Base-by-base conservation (phyloP, 2,329 filamentous ascomycete genomes). In the Cryphonectria carpinicola region DNA sequence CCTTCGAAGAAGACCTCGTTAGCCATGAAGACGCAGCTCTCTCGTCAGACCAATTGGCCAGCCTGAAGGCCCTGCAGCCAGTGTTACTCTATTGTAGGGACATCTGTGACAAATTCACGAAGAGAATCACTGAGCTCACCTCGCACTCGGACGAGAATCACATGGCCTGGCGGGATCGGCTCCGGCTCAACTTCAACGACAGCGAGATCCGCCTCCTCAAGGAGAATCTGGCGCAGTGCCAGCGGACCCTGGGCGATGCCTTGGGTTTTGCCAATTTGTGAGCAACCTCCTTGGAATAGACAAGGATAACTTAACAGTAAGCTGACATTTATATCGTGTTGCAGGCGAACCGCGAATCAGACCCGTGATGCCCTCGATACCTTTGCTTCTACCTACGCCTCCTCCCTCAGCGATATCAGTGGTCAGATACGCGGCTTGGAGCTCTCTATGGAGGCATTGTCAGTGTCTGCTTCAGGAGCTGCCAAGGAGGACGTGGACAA, bases 181-280 rank as follows among this genome's bases (percentile, higher is more conserved):
- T 69, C 22, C 62, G 67, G 6, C 32, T 69, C 25, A 35, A 69
- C 41, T 69, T 69, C 62, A 46, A 69, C 39, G 62, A 69, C 7
- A 39, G 61, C n/a, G 67, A 69, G 6, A 65, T 69, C 22, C 41
- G 22, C 17, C 39, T 65, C 14, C 52, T 69, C 2, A 69, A 65
- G 13, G 62, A 69, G n/a, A 69, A 65, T 3, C 52, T 69, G 52
- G 62, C 62, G 32, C 62, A 69, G 22, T 60, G 62, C 62, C 49
- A 69, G 52, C 49, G 49, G 54, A 66, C 67, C 22, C 37, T 69
- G 25, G 56, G 56, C 10, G 62, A 46, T n/a, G 67, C 67, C 14
- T 46, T 69, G 54, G 52, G 46, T 2, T 58, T 66, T 19, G 67
- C 62, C 5, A 65, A 37, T 49, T 28, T 69, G 67, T 69, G 39